These are phyloP conservation scores for Raffaelea deltoideospora DNA, from an alignment of 2,329 filamentous ascomycete genomes.

Conservation along the genomic window DNA sequence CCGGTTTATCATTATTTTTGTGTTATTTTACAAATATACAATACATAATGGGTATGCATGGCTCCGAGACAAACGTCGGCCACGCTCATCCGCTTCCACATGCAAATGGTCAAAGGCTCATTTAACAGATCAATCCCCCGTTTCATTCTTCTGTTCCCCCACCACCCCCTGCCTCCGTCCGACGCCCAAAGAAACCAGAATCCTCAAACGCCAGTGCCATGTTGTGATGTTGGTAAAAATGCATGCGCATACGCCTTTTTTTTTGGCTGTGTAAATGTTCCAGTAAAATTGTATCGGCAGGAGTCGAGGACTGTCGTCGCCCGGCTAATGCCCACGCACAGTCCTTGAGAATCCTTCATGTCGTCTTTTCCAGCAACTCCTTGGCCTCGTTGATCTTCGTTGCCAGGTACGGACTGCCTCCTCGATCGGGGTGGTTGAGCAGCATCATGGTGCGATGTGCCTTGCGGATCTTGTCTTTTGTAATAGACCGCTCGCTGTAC, in stretches of 20 bases:
- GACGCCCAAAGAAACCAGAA: not conserved
- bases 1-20: not conserved
- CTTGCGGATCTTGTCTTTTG: slow-evolving; percentile 89
- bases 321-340: too few relatives aligned
- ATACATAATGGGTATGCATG: not conserved
- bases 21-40: too few relatives aligned
- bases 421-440: slow-evolving; percentile 92
- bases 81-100: too few relatives aligned
- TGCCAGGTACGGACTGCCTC: slow-evolving; percentile 88
- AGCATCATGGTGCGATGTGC: slow-evolving; percentile 93
- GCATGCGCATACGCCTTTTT: not conserved
- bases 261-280: too few relatives aligned
- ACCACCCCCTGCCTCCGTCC: not conserved
- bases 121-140: too few relatives aligned
- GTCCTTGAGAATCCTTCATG: slow-evolving; percentile 4
- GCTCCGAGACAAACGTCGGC: too few relatives aligned
- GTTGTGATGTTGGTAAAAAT: not conserved
- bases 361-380: slow-evolving; percentile 71
- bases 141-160: too few relatives aligned
- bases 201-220: slow-evolving; percentile 7
- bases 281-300: too few relatives aligned
- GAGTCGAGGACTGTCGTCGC: too few relatives aligned
- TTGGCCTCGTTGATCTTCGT: slow-evolving; percentile 99
- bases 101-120: too few relatives aligned
- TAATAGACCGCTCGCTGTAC: slow-evolving; percentile 65